Evolutionary conservation across 2,329 filamentous ascomycete genomes (phyloP).

Genomic region (Dactylellina cionopaga): DNA sequence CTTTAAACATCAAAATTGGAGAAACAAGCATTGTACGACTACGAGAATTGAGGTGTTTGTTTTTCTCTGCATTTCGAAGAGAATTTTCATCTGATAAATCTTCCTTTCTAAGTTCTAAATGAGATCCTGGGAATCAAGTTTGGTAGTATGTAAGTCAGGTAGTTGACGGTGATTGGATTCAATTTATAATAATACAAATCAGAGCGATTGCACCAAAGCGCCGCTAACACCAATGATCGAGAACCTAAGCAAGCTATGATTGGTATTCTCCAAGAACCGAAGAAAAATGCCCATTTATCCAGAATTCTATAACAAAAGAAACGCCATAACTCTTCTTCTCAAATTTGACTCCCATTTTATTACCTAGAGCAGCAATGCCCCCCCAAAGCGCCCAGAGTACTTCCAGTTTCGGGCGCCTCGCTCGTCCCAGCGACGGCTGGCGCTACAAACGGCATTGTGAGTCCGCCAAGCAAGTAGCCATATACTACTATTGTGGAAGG

Average conservation of each 20-base stretch:
- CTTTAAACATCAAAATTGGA: background rate
- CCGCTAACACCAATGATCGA: background rate
- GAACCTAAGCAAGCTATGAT: too few relatives aligned
- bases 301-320: background rate
- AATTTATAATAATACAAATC: background rate
- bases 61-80: background rate
- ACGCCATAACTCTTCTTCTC: background rate
- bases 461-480: slow-evolving; percentile 47
- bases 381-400: slow-evolving; percentile 37
- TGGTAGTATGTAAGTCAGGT: background rate
- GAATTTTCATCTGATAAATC: background rate
- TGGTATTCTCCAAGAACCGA: background rate
- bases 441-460: slow-evolving; percentile 55
- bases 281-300: background rate
- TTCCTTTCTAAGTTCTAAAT: too few relatives aligned
- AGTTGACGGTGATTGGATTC: too few relatives aligned
- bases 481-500: slow-evolving; percentile 44
- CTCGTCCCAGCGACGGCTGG: slow-evolving; percentile 53
- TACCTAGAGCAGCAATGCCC: slow-evolving; percentile 56
- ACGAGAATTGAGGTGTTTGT: background rate
- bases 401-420: background rate
- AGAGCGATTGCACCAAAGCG: background rate
- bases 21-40: slow-evolving; percentile 17
- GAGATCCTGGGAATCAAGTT: too few relatives aligned
- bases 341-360: background rate